Conservation (phyloP, 2,329 filamentous ascomycete genomes). For the Calonectria pteridis region DNA sequence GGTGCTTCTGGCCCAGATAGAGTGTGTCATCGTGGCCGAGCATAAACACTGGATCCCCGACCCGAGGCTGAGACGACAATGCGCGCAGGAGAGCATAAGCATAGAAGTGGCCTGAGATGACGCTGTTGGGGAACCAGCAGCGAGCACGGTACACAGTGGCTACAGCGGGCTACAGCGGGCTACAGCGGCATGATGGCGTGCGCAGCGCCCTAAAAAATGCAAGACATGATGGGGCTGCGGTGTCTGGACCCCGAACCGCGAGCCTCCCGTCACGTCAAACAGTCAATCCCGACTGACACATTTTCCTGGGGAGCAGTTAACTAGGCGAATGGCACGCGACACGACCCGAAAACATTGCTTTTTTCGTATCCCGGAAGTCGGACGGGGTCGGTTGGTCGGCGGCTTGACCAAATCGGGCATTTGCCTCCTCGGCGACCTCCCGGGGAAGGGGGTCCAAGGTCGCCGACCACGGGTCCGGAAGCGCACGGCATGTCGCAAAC, state of each 20-base stretch:
- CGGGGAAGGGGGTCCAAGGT: background rate
- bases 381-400: background rate
- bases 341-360: slow-evolving; percentile 1
- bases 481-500: background rate
- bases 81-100: background rate
- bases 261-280: background rate
- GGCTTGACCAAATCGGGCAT: background rate
- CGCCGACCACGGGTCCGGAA: background rate
- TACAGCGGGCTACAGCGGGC: background rate
- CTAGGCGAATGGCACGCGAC: background rate
- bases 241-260: background rate
- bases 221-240: background rate
- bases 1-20: background rate
- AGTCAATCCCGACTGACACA: background rate
- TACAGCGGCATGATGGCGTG: background rate
- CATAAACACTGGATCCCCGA: slow-evolving; percentile 5
- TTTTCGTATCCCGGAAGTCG: background rate
- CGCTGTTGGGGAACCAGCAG: background rate
- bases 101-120: background rate
- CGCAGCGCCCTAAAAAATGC: background rate
- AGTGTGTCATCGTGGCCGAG: background rate
- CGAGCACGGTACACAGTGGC: background rate
- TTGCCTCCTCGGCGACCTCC: slow-evolving; percentile 1
- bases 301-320: background rate
- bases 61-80: background rate